Evolutionary conservation across 2,329 filamentous ascomycete species (phyloP).

Genomic region (Cladobotryum protrusum): DNA sequence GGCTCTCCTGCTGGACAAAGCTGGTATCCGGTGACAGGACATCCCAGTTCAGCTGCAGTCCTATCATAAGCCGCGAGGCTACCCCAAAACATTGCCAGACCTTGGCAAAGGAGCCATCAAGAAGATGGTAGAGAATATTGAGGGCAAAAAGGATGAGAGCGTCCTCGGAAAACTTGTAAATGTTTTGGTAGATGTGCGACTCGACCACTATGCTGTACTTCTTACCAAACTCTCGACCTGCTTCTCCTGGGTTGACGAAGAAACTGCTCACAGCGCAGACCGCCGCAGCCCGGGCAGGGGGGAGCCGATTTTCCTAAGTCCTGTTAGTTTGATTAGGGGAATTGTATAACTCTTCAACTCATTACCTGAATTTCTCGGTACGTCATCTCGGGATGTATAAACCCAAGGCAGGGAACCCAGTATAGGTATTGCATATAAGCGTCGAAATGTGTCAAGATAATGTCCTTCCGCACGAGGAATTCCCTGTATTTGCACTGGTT

Average conservation of each 20-base stretch:
- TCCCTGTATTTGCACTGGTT: slow-evolving; percentile 19
- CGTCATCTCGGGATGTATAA: slow-evolving; percentile 30
- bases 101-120: slow-evolving; percentile 32
- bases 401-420: slow-evolving; percentile 33
- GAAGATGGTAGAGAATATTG: slow-evolving; percentile 30
- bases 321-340: background rate
- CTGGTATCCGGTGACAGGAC: slow-evolving; percentile 22
- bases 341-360: background rate
- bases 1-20: slow-evolving; percentile 31
- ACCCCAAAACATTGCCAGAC: slow-evolving; percentile 35
- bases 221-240: slow-evolving; percentile 29
- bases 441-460: slow-evolving; percentile 31
- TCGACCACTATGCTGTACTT: slow-evolving; percentile 35
- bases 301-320: slow-evolving; percentile 26
- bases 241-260: slow-evolving; percentile 28
- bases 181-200: slow-evolving; percentile 33
- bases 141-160: slow-evolving; percentile 30
- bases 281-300: slow-evolving; percentile 30
- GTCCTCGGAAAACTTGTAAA: slow-evolving; percentile 31
- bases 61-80: slow-evolving; percentile 31
- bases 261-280: slow-evolving; percentile 33
- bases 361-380: slow-evolving; percentile 30
- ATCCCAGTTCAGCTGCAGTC: slow-evolving; percentile 36
- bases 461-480: slow-evolving; percentile 27
- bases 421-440: slow-evolving; percentile 34